phyloP scores from a whole-genome alignment of 2,329 filamentous ascomycete genomes.

The Exophiala sideris region DNA sequence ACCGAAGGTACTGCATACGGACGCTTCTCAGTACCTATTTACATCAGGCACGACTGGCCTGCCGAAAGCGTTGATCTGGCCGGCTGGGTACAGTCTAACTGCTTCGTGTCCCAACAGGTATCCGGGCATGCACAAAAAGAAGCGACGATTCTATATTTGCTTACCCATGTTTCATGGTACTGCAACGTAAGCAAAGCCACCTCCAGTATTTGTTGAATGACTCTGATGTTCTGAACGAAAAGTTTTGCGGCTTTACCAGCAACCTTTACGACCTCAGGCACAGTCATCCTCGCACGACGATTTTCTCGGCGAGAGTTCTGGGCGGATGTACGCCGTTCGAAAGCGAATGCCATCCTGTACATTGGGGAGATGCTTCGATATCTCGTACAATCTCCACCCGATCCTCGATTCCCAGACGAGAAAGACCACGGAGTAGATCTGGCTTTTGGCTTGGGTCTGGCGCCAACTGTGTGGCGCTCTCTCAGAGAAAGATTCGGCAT shows the following conservation, averaged over 20 bases:
- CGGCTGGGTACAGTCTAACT: slow-evolving; percentile 11
- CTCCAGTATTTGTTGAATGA: too few relatives aligned
- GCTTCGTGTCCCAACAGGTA: slow-evolving; percentile 23
- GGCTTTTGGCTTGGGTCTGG: slow-evolving; percentile 16
- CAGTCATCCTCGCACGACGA: slow-evolving; percentile 26
- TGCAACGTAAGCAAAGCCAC: slow-evolving; percentile 30
- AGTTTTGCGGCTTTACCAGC: slow-evolving; percentile 37
- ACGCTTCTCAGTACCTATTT: slow-evolving; percentile 18
- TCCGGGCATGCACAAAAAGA: slow-evolving; percentile 39
- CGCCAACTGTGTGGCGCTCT: slow-evolving; percentile 16
- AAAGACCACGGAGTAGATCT: slow-evolving; percentile 18
- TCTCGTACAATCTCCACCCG: slow-evolving; percentile 20
- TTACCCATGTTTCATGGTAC: slow-evolving; percentile 50
- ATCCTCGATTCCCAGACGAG: slow-evolving; percentile 18
- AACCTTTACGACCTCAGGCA: slow-evolving; percentile 14
- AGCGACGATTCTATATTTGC: slow-evolving; percentile 46
- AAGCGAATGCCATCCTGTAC: slow-evolving; percentile 25
- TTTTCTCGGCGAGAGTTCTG: slow-evolving; percentile 26
- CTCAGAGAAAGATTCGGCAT: slow-evolving; percentile 38
- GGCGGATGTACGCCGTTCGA: slow-evolving; percentile 18
- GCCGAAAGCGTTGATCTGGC: slow-evolving; percentile 27
- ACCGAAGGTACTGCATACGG: slow-evolving; percentile 15
- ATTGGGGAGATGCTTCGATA: slow-evolving; percentile 28
- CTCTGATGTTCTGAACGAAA: neutral
- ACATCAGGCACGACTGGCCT: slow-evolving; percentile 40